These are phyloP conservation scores for Termitomyces sp. DNA, from an alignment of 768 basidiomycete species.

Conservation along the genomic window DNA sequence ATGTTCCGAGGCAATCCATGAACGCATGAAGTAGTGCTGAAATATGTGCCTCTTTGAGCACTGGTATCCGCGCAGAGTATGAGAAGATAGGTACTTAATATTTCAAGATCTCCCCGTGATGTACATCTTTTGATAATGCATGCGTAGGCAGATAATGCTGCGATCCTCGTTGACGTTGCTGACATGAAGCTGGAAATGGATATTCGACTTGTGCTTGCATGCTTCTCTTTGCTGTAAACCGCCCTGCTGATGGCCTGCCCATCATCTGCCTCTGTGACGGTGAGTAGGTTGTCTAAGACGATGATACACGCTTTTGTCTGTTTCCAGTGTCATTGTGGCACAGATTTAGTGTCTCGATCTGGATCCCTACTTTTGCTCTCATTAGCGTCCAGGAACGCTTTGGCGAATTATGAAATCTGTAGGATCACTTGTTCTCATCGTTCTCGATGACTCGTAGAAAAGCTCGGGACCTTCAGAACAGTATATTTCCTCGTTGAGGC, in stretches of 20 bases:
- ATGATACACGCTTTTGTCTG: not conserved
- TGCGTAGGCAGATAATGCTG: conserved; percentile 53
- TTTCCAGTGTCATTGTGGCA: too few species aligned
- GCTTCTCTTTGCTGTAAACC: conserved; percentile 32
- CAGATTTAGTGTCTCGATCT: too few species aligned
- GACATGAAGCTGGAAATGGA: conserved; percentile 44
- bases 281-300: conserved; percentile 43
- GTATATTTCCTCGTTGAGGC: too few species aligned
- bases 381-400: too few species aligned
- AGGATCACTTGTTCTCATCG: too few species aligned
- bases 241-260: conserved; percentile 27
- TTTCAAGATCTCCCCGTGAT: not conserved
- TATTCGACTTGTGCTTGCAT: conserved; percentile 52
- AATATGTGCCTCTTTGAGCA: not conserved
- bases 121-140: not conserved
- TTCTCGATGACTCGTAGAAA: too few species aligned
- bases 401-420: too few species aligned
- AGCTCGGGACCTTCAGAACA: too few species aligned
- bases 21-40: not conserved
- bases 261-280: conserved; percentile 44
- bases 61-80: not conserved
- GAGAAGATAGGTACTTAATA: conserved; percentile 34
- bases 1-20: too few species aligned
- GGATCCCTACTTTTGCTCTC: too few species aligned
- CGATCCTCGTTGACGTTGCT: conserved; percentile 61